Evolutionary conservation across 148 eudicot genomes (phyloP).

Genomic region (Chenopodium berlandieri): DNA sequence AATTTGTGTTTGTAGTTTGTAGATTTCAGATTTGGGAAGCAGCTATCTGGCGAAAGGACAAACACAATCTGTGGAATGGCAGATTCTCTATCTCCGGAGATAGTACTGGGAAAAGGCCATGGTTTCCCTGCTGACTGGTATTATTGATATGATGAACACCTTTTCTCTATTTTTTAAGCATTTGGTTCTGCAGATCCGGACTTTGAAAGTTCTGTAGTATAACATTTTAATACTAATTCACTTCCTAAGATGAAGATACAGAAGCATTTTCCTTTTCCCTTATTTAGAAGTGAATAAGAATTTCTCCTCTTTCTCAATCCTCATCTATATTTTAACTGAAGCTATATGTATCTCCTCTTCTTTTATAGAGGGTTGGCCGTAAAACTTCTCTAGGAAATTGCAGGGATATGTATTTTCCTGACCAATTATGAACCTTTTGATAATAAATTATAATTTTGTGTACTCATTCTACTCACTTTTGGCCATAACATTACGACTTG

Average conservation of each 20-base stretch:
- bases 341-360: neutral
- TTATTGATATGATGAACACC: slow-evolving; percentile 12
- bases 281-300: neutral
- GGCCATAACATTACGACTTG: neutral
- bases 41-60: slow-evolving; percentile 69
- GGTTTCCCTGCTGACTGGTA: slow-evolving; percentile 94
- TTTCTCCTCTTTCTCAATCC: neutral
- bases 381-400: neutral
- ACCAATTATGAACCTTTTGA: neutral
- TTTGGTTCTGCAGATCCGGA: neutral
- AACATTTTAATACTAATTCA: neutral
- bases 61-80: slow-evolving; percentile 89
- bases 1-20: slow-evolving; percentile 52
- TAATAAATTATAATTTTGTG: neutral
- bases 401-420: neutral
- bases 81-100: slow-evolving; percentile 93
- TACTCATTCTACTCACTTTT: neutral
- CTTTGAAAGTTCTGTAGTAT: neutral
- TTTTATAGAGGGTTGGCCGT: neutral
- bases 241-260: neutral
- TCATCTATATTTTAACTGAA: neutral
- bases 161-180: neutral
- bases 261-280: neutral
- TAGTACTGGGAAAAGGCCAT: slow-evolving; percentile 91
- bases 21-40: slow-evolving; percentile 94